Evolutionary conservation across 2,329 filamentous ascomycete species (phyloP), one percentile per base, ranked within the genome.

Genomic region (Gremmenia infestans): DNA sequence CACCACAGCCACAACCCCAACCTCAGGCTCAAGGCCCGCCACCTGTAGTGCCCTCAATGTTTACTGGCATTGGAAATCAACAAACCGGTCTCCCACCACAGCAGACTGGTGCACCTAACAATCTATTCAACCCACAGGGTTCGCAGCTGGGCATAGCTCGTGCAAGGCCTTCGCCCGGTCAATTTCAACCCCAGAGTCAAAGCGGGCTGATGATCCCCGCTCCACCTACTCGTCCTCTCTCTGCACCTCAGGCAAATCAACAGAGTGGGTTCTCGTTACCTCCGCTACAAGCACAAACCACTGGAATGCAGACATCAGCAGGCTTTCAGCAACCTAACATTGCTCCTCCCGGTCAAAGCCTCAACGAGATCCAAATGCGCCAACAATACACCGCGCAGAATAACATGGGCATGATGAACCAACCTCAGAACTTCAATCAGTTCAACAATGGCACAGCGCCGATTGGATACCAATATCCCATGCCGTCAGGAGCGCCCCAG

Each of bases 261-360:
- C 84, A 85, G 47, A 91, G 81, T 71, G 80, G 78, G 4, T 94
- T 95, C 70, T 81, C 81, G 7, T 82, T 87, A 17, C 84, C 89
- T 50, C 85, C 89, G 15, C 73, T 97, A 63, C 87, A 92, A 69
- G 85, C 91, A 52, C 93, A 97, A 69, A 82, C 92, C 72, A 97
- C 94, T 5, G 91, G 93, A 8, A 78, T 81, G 53, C 68, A 64
- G 60, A 71, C 70, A 36, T 73, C 72, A 59, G 72, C 62, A 57
- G 64, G 80, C 53, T 79, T 81, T 61, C 82, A 83, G 67, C 75
- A 83, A 67, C 75, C 75, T 11, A 84, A 84, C 60, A 77, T 89
- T 54, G 87, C 88, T 28, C 82, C 87, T 32, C 81, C 83, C 3
- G 89, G 91, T 12, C 89, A 93, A 71, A 93, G 86, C 70, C 70